Evolutionary conservation across 2,329 filamentous ascomycete species (phyloP).

Genomic region (Aureobasidium vineae): DNA sequence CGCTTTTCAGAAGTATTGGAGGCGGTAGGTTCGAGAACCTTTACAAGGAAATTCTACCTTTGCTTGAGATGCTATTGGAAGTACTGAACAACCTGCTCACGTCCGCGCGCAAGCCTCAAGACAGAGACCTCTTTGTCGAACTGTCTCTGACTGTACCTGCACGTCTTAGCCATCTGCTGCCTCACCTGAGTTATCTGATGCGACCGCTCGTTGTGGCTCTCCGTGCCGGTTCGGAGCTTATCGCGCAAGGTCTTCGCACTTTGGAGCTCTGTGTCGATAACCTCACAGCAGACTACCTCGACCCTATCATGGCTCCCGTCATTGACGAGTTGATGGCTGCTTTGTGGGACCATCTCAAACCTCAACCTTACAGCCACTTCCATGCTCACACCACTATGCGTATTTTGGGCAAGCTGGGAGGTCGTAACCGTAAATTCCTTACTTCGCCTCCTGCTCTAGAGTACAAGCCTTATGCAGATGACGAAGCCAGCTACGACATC

Average conservation of each 20-base stretch:
- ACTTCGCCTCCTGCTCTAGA: slow-evolving; percentile 81
- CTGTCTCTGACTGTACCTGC: slow-evolving; percentile 94
- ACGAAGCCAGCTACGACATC: slow-evolving; percentile 81
- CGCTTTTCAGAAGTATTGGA: slow-evolving; percentile 92
- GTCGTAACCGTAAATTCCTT: slow-evolving; percentile 92
- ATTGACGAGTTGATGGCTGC: slow-evolving; percentile 99
- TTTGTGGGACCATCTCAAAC: slow-evolving; percentile 90
- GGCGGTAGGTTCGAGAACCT: slow-evolving; percentile 96
- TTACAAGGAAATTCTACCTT: slow-evolving; percentile 95
- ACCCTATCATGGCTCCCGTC: slow-evolving; percentile 98
- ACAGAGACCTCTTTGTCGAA: slow-evolving; percentile 95
- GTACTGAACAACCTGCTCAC: slow-evolving; percentile 93
- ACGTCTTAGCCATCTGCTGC: slow-evolving; percentile 86
- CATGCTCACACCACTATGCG: slow-evolving; percentile 97
- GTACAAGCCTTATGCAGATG: slow-evolving; percentile 84
- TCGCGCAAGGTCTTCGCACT: slow-evolving; percentile 89
- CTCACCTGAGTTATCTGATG: slow-evolving; percentile 96
- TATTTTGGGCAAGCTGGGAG: slow-evolving; percentile 93
- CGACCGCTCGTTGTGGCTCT: slow-evolving; percentile 93
- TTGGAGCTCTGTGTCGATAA: slow-evolving; percentile 98
- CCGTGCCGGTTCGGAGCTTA: slow-evolving; percentile 85
- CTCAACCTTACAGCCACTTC: slow-evolving; percentile 93
- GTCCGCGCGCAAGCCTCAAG: slow-evolving; percentile 83
- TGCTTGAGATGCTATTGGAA: slow-evolving; percentile 96
- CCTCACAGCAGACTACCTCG: slow-evolving; percentile 92